These are phyloP conservation scores for Komagataea norvegica DNA, from an alignment of 1,139 yeast species.

Conservation along the genomic window DNA sequence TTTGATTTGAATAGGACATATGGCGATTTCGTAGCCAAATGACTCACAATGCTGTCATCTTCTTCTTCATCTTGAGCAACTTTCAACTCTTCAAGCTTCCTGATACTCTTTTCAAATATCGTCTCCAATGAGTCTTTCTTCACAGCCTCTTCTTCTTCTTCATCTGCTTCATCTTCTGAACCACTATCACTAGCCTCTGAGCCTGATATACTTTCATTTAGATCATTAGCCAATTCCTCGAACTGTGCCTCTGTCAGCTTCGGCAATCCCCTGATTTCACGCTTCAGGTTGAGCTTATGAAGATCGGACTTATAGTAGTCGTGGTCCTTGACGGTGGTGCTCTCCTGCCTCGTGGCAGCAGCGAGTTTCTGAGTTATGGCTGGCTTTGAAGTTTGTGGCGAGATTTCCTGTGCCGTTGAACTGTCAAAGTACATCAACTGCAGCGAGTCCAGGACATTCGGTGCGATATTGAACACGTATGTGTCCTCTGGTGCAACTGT, in stretches of 20 bases:
- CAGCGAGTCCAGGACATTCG: conserved; percentile 41
- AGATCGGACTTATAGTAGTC: conserved; percentile 59
- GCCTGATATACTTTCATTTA: conserved; percentile 60
- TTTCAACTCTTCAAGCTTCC: conserved; percentile 23
- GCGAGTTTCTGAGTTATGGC: not conserved
- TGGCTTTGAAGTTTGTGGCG: conserved; percentile 8
- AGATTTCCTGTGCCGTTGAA: conserved; percentile 33
- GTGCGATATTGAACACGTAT: conserved; percentile 50
- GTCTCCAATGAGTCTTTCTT: conserved; percentile 30
- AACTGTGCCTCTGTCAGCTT: conserved; percentile 56
- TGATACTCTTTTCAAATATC: conserved; percentile 33
- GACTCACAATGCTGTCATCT: conserved; percentile 40
- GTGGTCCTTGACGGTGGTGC: conserved; percentile 27
- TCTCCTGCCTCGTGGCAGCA: conserved; percentile 5
- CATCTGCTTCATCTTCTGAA: conserved; percentile 19
- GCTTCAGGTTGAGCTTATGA: conserved; percentile 56
- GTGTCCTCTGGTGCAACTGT: conserved; percentile 29
- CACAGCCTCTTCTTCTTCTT: conserved; percentile 20
- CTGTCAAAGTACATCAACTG: conserved; percentile 56
- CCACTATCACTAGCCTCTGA: conserved; percentile 33
- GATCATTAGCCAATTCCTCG: conserved; percentile 47
- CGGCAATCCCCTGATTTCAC: conserved; percentile 43
- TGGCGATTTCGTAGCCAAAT: conserved; percentile 62
- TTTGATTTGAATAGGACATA: conserved; percentile 50
- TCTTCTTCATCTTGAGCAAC: conserved; percentile 30